phyloP scores from a whole-genome alignment of 306 rosid genomes.

The Abrus precatorius region DNA sequence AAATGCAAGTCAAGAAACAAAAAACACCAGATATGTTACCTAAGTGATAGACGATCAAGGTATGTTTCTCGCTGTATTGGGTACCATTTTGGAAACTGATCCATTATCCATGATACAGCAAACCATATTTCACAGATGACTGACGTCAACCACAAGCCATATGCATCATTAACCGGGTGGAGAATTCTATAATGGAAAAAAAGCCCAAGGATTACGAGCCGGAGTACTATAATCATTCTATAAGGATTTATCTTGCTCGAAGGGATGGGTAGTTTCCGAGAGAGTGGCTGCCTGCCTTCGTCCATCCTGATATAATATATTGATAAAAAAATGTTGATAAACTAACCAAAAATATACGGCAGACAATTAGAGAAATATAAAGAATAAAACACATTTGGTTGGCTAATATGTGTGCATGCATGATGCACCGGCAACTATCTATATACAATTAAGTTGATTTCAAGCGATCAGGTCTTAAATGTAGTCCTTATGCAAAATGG shows the following conservation, averaged over 20 bases:
- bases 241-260: conserved; percentile 99
- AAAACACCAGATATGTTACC: conserved; percentile 56
- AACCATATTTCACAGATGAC: conserved; percentile 99
- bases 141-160: conserved; percentile 96
- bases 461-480: neutral
- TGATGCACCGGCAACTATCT: neutral
- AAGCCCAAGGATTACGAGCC: conserved; percentile 80
- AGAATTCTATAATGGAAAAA: conserved; percentile 94
- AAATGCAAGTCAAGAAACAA: conserved; percentile 22
- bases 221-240: conserved; percentile 84
- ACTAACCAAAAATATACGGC: neutral
- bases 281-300: conserved; percentile 96
- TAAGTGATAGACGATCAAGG: conserved; percentile 88
- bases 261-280: conserved; percentile 82
- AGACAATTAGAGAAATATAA: conserved; percentile 12
- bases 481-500: neutral
- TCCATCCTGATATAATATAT: conserved; percentile 82
- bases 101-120: conserved; percentile 95
- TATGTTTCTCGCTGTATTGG: conserved; percentile 95
- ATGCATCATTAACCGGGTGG: conserved; percentile 94
- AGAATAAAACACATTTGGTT: neutral
- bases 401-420: neutral
- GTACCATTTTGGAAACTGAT: conserved; percentile 96
- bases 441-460: neutral
- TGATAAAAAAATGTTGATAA: conserved; percentile 20